A percentile compares a stretch with the other conserved stretches of the same genome.
Evolutionary conservation across 139 green algal genomes (phyloP).

Genomic region (Nannochloris sp.): DNA sequence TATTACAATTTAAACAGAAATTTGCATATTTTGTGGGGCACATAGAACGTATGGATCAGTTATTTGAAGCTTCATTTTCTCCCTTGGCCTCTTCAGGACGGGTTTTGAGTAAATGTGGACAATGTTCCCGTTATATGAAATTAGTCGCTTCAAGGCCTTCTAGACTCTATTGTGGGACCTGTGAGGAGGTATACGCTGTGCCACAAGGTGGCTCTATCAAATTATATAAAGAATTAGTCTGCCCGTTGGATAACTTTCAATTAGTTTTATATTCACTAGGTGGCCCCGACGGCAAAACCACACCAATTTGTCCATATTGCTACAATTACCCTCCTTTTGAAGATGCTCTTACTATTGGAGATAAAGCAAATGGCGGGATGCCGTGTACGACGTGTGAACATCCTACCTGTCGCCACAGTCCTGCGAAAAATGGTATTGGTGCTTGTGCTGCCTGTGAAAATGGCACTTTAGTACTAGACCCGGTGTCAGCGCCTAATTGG

Average conservation of each 20-base stretch:
- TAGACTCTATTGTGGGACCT: conserved; percentile 80
- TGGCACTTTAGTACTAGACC: conserved; percentile 73
- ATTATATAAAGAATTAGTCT: conserved; percentile 77
- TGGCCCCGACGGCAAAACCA: conserved; percentile 71
- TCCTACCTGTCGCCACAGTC: conserved; percentile 57
- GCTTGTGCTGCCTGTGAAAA: conserved; percentile 53
- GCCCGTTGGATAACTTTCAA: conserved; percentile 82
- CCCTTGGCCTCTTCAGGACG: conserved; percentile 69
- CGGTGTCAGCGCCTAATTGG: conserved; percentile 65
- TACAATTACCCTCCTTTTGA: conserved; percentile 85
- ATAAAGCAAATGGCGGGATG: conserved; percentile 56
- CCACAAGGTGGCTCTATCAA: conserved; percentile 73
- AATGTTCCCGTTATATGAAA: conserved; percentile 80
- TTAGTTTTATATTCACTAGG: conserved; percentile 78
- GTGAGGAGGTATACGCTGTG: conserved; percentile 79
- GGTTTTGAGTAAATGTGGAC: conserved; percentile 75
- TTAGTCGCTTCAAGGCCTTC: conserved; percentile 64
- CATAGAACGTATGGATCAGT: conserved; percentile 76
- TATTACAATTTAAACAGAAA: conserved; percentile 64
- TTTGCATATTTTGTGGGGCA: conserved; percentile 71
- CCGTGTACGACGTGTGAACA: conserved; percentile 73
- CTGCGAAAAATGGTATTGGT: conserved; percentile 32
- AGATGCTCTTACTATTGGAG: conserved; percentile 32
- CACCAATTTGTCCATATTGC: conserved; percentile 81
- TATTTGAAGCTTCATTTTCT: conserved; percentile 88